These are phyloP conservation scores for Nothophytophthora sp. DNA, from an alignment of 352 stramenopile genomes.

Conservation along the genomic window DNA sequence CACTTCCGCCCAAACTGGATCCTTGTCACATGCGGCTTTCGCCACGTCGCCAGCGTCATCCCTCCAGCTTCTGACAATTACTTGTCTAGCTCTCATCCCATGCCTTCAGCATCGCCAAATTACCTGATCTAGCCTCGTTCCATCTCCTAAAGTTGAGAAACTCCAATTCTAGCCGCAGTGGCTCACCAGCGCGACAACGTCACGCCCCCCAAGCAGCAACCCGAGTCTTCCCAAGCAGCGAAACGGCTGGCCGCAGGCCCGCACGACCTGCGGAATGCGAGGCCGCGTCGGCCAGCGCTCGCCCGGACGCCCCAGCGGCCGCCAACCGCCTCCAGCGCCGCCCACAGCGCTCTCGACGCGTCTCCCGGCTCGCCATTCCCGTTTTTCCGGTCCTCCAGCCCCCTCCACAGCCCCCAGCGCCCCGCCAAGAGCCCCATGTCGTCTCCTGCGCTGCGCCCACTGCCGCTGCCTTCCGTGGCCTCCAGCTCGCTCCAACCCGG, in stretches of 20 bases:
- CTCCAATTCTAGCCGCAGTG: background rate
- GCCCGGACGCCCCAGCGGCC: background rate
- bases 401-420: slow-evolving; percentile 4
- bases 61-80: background rate
- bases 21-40: slow-evolving; percentile 2
- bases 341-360: background rate
- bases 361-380: slow-evolving; percentile 15
- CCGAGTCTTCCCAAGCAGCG: background rate
- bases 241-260: slow-evolving; percentile 16
- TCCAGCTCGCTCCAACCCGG: slow-evolving; percentile 2
- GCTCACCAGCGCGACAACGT: too few relatives aligned
- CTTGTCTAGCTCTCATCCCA: background rate
- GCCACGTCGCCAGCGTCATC: background rate
- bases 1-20: too few relatives aligned
- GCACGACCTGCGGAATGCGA: background rate
- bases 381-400: slow-evolving; percentile 23
- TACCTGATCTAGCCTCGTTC: background rate
- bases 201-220: slow-evolving; percentile 2
- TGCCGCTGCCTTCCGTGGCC: slow-evolving; percentile 17
- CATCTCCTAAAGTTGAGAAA: background rate
- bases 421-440: slow-evolving; percentile 10
- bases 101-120: too few relatives aligned
- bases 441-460: slow-evolving; percentile 15
- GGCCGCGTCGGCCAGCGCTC: background rate
- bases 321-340: background rate